A percentile compares a stretch with the other conserved stretches of the same genome.
Conservation (phyloP, 331 rosid genomes). For the Arachis monticola region DNA sequence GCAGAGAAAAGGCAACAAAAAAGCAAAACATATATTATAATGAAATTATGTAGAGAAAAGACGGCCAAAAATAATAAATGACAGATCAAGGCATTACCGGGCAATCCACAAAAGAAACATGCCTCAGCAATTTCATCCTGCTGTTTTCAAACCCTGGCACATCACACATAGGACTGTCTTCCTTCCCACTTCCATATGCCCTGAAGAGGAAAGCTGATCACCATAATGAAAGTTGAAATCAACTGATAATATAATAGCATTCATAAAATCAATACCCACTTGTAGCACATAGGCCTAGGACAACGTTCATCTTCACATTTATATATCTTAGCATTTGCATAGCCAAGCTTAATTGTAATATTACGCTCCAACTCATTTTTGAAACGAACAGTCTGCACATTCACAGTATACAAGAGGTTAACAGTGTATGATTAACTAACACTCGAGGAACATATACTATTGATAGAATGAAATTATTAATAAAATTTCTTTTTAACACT, state of each 20-base stretch:
- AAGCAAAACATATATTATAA: neutral
- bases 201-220: slow-evolving; percentile 42
- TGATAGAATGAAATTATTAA: neutral
- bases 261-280: slow-evolving; percentile 57
- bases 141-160: slow-evolving; percentile 84
- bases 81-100: slow-evolving; percentile 61
- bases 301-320: slow-evolving; percentile 92
- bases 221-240: slow-evolving; percentile 34
- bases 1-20: neutral
- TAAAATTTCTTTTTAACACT: neutral
- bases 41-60: neutral
- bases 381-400: slow-evolving; percentile 89
- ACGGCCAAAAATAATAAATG: slow-evolving; percentile 1
- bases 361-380: slow-evolving; percentile 97
- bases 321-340: slow-evolving; percentile 95
- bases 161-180: slow-evolving; percentile 87
- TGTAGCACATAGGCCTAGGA: slow-evolving; percentile 91
- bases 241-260: slow-evolving; percentile 13
- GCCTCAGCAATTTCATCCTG: slow-evolving; percentile 89
- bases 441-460: neutral
- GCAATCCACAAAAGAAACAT: slow-evolving; percentile 96
- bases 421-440: neutral
- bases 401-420: slow-evolving; percentile 27
- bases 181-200: slow-evolving; percentile 99
- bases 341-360: slow-evolving; percentile 95